Percentiles rank a stretch among this genome's conserved stretches.
phyloP scores from a whole-genome alignment of 495 filamentous ascomycete species.

The Aspergillus panamensis region DNA sequence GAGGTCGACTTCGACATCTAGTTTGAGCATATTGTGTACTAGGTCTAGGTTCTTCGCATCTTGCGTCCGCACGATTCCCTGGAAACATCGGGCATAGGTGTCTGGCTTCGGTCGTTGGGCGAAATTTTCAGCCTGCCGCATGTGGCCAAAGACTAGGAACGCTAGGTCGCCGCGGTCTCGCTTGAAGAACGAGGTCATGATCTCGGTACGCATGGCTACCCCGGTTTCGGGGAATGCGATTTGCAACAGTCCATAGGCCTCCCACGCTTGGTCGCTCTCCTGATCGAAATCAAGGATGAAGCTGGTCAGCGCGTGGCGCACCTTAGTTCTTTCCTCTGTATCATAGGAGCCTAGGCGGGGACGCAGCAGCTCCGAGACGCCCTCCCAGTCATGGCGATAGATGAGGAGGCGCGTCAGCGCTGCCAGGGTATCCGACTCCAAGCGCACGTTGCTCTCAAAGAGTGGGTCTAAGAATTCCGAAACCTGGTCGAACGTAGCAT shows the following conservation, averaged over 20 bases:
- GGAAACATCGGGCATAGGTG: slow-evolving; percentile 73
- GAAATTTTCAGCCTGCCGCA: slow-evolving; percentile 62
- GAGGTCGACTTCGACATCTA: slow-evolving; percentile 74
- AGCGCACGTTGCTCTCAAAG: slow-evolving; percentile 60
- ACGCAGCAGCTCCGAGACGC: slow-evolving; percentile 72
- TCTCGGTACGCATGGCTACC: slow-evolving; percentile 54
- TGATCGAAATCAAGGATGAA: slow-evolving; percentile 61
- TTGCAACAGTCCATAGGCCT: slow-evolving; percentile 72
- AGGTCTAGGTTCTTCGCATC: slow-evolving; percentile 65
- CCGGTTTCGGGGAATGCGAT: slow-evolving; percentile 74
- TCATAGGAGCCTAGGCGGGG: slow-evolving; percentile 61
- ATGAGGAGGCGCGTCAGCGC: slow-evolving; percentile 69
- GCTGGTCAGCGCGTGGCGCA: slow-evolving; percentile 60
- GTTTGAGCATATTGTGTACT: slow-evolving; percentile 87
- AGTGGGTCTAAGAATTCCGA: slow-evolving; percentile 72
- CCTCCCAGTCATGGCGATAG: slow-evolving; percentile 64
- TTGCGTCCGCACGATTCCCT: slow-evolving; percentile 63
- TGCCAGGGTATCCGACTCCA: slow-evolving; percentile 70
- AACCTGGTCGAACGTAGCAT: slow-evolving; percentile 60
- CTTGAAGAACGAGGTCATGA: slow-evolving; percentile 83
- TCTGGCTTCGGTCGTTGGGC: slow-evolving; percentile 60
- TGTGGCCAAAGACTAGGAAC: slow-evolving; percentile 79
- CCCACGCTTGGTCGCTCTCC: slow-evolving; percentile 66
- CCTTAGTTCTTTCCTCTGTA: slow-evolving; percentile 55
- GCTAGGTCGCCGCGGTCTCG: slow-evolving; percentile 78